These are phyloP conservation scores for Cercospora berteroae DNA, from an alignment of 2,329 filamentous ascomycete genomes.

Conservation along the genomic window DNA sequence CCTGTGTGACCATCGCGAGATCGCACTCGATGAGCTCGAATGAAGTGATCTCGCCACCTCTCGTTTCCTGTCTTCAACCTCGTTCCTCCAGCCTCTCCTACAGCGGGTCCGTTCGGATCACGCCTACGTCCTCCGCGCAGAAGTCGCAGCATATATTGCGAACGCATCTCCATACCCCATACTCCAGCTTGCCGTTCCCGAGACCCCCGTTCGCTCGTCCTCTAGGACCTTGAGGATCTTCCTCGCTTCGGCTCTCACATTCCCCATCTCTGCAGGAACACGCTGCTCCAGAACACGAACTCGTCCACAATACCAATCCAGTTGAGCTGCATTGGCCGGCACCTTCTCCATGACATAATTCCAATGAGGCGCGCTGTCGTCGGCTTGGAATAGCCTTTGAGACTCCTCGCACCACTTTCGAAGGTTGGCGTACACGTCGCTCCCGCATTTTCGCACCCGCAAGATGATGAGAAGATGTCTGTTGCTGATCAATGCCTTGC, in stretches of 20 bases:
- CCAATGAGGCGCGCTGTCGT: not conserved
- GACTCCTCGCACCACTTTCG: constrained; percentile 5
- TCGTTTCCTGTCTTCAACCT: not conserved
- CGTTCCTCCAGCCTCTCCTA: not conserved
- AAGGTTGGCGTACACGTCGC: constrained; percentile 10
- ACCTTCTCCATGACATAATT: not conserved
- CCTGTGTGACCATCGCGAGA: not conserved
- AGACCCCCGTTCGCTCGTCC: not conserved
- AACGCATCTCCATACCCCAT: constrained; percentile 12
- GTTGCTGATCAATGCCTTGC: not conserved
- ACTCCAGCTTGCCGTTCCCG: constrained; percentile 5
- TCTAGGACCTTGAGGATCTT: constrained; percentile 11
- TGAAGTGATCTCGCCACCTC: not conserved
- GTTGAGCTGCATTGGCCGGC: constrained; percentile 1
- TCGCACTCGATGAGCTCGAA: not conserved
- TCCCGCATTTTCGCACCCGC: constrained; percentile 2
- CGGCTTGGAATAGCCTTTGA: not conserved
- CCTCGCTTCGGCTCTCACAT: constrained; percentile 2
- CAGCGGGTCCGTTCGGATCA: fast-evolving
- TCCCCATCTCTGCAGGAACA: not conserved
- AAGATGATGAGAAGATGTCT: not conserved
- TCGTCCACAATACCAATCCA: constrained; percentile 14
- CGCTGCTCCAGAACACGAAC: constrained; percentile 5
- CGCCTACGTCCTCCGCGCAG: not conserved
- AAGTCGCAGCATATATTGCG: not conserved